Evolutionary conservation across 768 basidiomycete genomes (phyloP), one percentile per base, ranked within the genome.

Genomic region (Stropharia rugosoannulata): DNA sequence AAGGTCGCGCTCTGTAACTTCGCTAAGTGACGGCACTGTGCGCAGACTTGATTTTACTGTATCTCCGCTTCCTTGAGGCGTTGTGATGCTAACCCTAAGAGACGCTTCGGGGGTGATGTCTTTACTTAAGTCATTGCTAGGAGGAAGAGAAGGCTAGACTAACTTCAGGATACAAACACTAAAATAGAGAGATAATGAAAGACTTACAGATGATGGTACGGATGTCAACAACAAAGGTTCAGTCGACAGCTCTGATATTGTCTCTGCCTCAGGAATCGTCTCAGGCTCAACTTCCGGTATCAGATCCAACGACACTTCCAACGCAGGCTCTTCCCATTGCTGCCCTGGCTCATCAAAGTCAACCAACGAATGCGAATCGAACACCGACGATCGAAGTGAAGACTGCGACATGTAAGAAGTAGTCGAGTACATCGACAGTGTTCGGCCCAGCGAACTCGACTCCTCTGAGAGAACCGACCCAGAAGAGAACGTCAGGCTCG

Each of bases 171-270:
- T 42, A 48, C 44, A 19, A 13, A 41, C 18, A 16, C n/a, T 9
- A 9, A 16, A 50, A 40, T 49, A 35, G 44, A 41, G 42, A 13
- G 53, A 27, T 49, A 22, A 42, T 35, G 19, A 10, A 48, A 25
- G 49, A 75, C 78, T 63, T 64, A 81, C 80, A 13, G 70, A 63
- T 54, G 65, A 70, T 16, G 60, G 64, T 38, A 71, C 70, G 2
- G 80, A 81, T 10, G 83, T 77, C 16, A 89, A 67, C 29, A 89
- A 68, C 1, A 85, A 81, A 5, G 86, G 84, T 59, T 76, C 77
- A 2, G 85, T 86, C 5, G 51, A 52, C 13, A 50, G 49, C 49
- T 50, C 49, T 22, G 46, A 49, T 11, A 51, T 27, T 5, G 49
- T n/a, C 38, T 60, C 50, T 10, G 22, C 22, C 45, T 46, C 45